Base-by-base conservation (phyloP, 805 yeast genomes). In the Candida silvatica region DNA sequence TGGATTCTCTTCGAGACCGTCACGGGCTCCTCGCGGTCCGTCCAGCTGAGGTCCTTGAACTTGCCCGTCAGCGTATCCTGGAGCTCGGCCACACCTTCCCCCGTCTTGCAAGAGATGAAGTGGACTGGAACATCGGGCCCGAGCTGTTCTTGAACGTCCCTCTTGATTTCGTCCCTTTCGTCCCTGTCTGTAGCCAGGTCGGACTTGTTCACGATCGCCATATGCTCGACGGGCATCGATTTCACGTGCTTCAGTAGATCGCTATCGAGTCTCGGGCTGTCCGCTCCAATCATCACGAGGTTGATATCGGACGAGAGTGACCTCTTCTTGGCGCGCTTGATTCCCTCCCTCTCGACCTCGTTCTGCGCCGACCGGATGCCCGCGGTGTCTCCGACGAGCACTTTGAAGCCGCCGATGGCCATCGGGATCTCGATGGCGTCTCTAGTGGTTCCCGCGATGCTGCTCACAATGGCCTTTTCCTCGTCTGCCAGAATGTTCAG, bases 401-500 rank as follows among this genome's bases (percentile, higher is more conserved):
- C 80, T 52, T 88, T 90, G 54, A 67, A 86, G 0, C 98, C 98
- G 23, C 71, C 69, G 3, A 92, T 72, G 49, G 88, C 88, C 20
- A 92, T 51, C 0, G 86, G 82, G 2, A 86, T 73, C 44, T 87
- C 94, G 17, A 92, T 71, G 0, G 84, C 62, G 50, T 92, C 98
- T 48, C 98, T 67, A 0, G 98, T 92, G 0, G 98, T 92, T 0
- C 98, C 98, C 2, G 95, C 94, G 4, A 83, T 72, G 26, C 77
- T 77, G 51, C 96, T 85, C 1, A 92, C 97, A 26, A 92, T 86
- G 0, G 96, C 94, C 14, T 86, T 81, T 17, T 87, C 94, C 17
- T 81, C 73, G 39, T 77, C 69, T 0, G 88, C 85, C 6, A 92
- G 55, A n/a, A 60, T 50, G 49, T 92, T 92, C 34, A 92, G 56